phyloP scores from a whole-genome alignment of 2,329 filamentous ascomycete genomes.

The Fusarium sterilihyphosum region DNA sequence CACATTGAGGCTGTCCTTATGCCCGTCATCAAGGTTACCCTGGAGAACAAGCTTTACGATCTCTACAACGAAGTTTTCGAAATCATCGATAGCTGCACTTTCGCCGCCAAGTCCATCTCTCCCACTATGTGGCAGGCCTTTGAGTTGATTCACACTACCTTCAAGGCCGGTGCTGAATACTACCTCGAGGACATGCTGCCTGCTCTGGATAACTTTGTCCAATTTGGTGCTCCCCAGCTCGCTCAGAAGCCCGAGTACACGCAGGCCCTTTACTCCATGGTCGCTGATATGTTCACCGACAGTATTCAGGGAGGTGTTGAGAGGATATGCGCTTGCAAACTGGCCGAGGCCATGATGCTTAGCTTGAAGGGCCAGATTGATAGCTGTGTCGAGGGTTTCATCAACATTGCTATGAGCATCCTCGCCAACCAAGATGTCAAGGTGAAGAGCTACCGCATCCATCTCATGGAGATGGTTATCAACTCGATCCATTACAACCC shows the following conservation, averaged over 20 bases:
- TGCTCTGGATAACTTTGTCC: constrained; percentile 96
- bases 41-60: constrained; percentile 98
- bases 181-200: constrained; percentile 99
- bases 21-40: constrained; percentile 94
- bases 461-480: constrained; percentile 99
- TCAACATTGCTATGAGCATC: constrained; percentile 87
- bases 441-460: constrained; percentile 93
- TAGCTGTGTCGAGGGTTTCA: constrained; percentile 87
- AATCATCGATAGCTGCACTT: constrained; percentile 99
- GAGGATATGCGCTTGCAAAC: constrained; percentile 95
- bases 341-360: constrained; percentile 96
- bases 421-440: constrained; percentile 80
- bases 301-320: constrained; percentile 94
- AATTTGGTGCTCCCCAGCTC: constrained; percentile 85
- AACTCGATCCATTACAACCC: constrained; percentile 99
- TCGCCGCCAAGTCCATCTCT: constrained; percentile 94
- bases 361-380: constrained; percentile 91
- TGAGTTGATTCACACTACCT: constrained; percentile 94
- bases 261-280: constrained; percentile 90
- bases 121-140: constrained; percentile 99
- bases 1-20: constrained; percentile 96
- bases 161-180: constrained; percentile 95
- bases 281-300: constrained; percentile 92
- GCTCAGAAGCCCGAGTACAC: constrained; percentile 87
- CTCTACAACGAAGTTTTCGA: constrained; percentile 99